Conservation (phyloP, 1,284 basidiomycete genomes). For the Leccinum proximum region DNA sequence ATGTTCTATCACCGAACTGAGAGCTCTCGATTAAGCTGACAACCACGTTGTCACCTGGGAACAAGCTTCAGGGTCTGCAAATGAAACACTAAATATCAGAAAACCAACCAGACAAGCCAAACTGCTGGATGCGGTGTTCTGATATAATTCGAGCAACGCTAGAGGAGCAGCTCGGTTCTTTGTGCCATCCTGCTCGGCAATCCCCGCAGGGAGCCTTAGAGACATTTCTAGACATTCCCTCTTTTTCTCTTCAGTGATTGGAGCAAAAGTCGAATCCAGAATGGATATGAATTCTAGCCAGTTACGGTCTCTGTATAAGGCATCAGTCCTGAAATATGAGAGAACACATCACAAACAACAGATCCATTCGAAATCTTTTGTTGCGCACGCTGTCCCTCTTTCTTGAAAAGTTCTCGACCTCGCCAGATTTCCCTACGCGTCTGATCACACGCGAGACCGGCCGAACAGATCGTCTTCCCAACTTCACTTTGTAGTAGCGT, state of each 20-base stretch:
- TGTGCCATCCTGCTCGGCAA: constrained; percentile 59
- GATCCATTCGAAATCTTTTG: constrained; percentile 56
- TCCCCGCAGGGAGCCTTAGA: constrained; percentile 43
- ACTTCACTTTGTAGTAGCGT: constrained; percentile 50
- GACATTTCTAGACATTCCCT: constrained; percentile 36
- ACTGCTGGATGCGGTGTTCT: constrained; percentile 51
- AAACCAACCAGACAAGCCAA: constrained; percentile 48
- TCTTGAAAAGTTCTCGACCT: constrained; percentile 46
- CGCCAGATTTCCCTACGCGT: constrained; percentile 68
- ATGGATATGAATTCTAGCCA: constrained; percentile 82
- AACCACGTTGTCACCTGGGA: constrained; percentile 42
- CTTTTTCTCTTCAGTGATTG: constrained; percentile 34
- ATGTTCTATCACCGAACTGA: constrained; percentile 74
- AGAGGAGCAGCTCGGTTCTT: constrained; percentile 72
- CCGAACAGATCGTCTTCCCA: constrained; percentile 45
- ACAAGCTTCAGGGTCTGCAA: constrained; percentile 10
- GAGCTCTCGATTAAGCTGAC: constrained; percentile 54
- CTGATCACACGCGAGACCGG: constrained; percentile 73
- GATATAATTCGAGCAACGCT: constrained; percentile 59
- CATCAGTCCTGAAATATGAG: constrained; percentile 11
- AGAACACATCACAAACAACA: constrained; percentile 1
- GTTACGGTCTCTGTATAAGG: constrained; percentile 64
- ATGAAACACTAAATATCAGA: constrained; percentile 4
- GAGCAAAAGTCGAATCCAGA: constrained; percentile 61
- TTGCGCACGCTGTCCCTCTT: constrained; percentile 59